Evolutionary conservation across 2,329 filamentous ascomycete genomes (phyloP).

Genomic region (Cryphonectria nitschkei): DNA sequence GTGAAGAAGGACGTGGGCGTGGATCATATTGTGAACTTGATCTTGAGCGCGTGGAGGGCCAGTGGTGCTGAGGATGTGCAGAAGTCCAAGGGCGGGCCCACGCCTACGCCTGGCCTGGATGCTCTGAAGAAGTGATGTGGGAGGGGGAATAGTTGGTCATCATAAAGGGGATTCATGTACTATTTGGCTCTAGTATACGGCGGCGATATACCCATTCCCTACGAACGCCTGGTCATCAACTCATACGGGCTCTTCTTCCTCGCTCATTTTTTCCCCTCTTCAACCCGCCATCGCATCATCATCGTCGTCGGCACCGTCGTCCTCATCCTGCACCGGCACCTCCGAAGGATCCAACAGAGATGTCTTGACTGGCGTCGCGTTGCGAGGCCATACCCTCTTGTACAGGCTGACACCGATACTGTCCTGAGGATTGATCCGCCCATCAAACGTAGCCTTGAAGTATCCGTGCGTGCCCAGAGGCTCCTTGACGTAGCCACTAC

Average conservation of each 20-base stretch:
- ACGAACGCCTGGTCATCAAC: constrained; percentile 27
- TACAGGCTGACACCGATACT: constrained; percentile 88
- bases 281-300: constrained; percentile 42
- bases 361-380: constrained; percentile 55
- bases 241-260: constrained; percentile 11
- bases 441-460: constrained; percentile 98
- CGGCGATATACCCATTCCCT: neutral
- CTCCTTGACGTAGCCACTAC: constrained; percentile 93
- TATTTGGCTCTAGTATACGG: constrained; percentile 15
- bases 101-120: constrained; percentile 60
- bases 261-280: constrained; percentile 37
- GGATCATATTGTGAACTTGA: constrained; percentile 83
- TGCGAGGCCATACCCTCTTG: constrained; percentile 82
- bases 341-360: constrained; percentile 43
- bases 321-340: constrained; percentile 26
- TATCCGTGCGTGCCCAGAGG: constrained; percentile 96
- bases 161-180: constrained; percentile 16
- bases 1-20: constrained; percentile 92
- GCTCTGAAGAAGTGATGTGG: constrained; percentile 24
- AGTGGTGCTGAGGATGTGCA: constrained; percentile 74
- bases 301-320: constrained; percentile 30
- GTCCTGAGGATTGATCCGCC: constrained; percentile 93
- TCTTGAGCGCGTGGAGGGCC: constrained; percentile 89
- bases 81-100: constrained; percentile 59
- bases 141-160: neutral